Base-by-base conservation (phyloP, 441 rosid genomes). In the Breynia disticha region DNA sequence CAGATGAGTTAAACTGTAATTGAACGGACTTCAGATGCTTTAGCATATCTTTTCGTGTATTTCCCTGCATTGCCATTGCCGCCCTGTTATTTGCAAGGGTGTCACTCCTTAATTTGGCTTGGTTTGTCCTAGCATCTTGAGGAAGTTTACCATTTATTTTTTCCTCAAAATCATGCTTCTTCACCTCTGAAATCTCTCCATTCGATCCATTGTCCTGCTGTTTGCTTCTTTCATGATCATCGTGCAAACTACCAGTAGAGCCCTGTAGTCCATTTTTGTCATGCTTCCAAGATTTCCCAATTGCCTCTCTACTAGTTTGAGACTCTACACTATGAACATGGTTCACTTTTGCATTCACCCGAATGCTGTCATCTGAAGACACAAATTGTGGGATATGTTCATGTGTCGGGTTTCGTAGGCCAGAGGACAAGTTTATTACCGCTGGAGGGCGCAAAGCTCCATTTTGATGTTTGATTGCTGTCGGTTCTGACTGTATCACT, bases 21-120 rank as follows among this genome's bases (percentile, higher is more conserved):
- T 85, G 86, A 66, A 78, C 84, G 60, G 91, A 84, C 64, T 74
- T 82, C 19, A 74, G 66, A 46, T 75, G 77, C 68, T 82, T 84
- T 56, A 80, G 68, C 65, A 77, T 77, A 64, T 75, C 71, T 64
- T 52, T 66, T 16, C 57, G 63, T 41, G 61, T 68, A 59, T 55
- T 55, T 49, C 83, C 78, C 54, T 69, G 86, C 57, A 65, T 68
- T 47, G 70, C 80, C 19, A 61, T 57, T 56, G 76, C 72, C 64
- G 67, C 67, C 69, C 71, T 57, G 70, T 77, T 72, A 7, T 63
- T 49, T 39, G 80, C 76, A 65, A 80, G 73, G 61, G 72, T 72
- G 42, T 78, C 80, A 52, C 84, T 83, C 65, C 87, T 68, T 55
- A 78, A 68, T 39, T 69, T 67, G 59, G 57, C 55, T 65, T 75